Conservation (phyloP, 1,284 basidiomycete genomes). For the Sanghuangporus sanghuang region DNA sequence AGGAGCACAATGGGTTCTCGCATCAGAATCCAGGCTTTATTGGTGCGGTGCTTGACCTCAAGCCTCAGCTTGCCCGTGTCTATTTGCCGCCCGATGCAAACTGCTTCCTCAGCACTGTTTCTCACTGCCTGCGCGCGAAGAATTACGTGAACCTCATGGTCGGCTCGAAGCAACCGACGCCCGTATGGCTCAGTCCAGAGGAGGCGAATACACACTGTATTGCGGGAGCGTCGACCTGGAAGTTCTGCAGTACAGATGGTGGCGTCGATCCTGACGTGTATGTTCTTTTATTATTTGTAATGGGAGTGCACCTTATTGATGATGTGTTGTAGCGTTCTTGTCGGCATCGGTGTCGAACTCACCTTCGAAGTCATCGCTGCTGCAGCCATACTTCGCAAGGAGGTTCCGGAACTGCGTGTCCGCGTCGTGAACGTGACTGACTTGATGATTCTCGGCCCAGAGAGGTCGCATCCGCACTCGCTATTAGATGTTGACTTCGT, state of each 20-base stretch:
- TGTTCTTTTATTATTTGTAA: conserved; percentile 22
- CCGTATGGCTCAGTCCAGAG: conserved; percentile 62
- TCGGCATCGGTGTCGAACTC: conserved; percentile 71
- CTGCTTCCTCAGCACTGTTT: conserved; percentile 73
- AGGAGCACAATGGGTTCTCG: conserved; percentile 78
- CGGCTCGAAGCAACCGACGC: conserved; percentile 76
- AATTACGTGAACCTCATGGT: conserved; percentile 86
- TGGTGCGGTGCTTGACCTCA: conserved; percentile 74
- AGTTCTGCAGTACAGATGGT: conserved; percentile 64
- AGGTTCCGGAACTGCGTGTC: conserved; percentile 60
- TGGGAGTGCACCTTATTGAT: neutral
- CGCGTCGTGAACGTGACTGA: conserved; percentile 82
- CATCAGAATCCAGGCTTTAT: conserved; percentile 87
- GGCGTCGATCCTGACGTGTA: conserved; percentile 65
- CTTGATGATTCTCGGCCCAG: conserved; percentile 69
- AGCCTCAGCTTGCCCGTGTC: conserved; percentile 69
- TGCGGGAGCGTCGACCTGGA: conserved; percentile 72
- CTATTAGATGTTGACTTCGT: conserved; percentile 60
- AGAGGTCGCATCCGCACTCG: conserved; percentile 73
- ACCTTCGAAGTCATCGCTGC: conserved; percentile 79
- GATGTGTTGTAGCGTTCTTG: conserved; percentile 44
- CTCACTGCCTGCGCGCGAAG: conserved; percentile 78
- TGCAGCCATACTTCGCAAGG: conserved; percentile 63
- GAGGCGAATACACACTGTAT: conserved; percentile 71
- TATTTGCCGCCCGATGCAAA: conserved; percentile 91